Evolutionary conservation across 768 basidiomycete genomes (phyloP).

Genomic region (Suillus cothurnatus): DNA sequence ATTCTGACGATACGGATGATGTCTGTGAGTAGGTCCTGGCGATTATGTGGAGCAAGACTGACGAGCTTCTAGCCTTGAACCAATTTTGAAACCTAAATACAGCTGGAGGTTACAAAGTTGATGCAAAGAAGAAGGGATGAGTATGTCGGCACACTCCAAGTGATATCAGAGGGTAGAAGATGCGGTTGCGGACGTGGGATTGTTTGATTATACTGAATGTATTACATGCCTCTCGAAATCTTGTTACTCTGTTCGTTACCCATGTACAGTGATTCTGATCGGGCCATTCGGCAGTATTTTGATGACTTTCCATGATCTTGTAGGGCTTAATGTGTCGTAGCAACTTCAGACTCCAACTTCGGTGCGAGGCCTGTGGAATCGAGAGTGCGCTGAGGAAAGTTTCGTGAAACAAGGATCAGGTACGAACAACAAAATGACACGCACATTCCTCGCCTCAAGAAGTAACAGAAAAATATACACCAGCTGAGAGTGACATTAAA

Average conservation of each 20-base stretch:
- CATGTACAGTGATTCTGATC: not conserved
- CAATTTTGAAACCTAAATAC: not conserved
- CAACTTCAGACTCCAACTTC: not conserved
- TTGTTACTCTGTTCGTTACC: not conserved
- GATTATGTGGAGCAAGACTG: not conserved
- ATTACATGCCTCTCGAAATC: not conserved
- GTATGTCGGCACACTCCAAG: not conserved
- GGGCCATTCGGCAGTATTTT: not conserved
- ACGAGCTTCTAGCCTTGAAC: not conserved
- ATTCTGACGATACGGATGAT: not conserved
- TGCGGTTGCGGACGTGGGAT: not conserved
- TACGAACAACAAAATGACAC: constrained; percentile 2
- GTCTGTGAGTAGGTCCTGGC: not conserved
- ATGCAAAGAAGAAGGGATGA: not conserved
- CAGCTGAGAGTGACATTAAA: constrained; percentile 20
- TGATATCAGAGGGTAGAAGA: not conserved
- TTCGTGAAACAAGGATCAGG: not conserved
- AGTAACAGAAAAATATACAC: constrained; percentile 43
- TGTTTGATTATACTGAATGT: not conserved
- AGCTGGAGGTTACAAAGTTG: not conserved
- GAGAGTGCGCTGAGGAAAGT: constrained; percentile 13
- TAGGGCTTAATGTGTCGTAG: not conserved
- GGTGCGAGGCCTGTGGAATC: constrained; percentile 9
- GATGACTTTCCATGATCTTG: not conserved
- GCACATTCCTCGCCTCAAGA: constrained; percentile 42